These are phyloP conservation scores for Entoloma clypeatum DNA, from an alignment of 1,284 basidiomycete genomes.

Conservation along the genomic window DNA sequence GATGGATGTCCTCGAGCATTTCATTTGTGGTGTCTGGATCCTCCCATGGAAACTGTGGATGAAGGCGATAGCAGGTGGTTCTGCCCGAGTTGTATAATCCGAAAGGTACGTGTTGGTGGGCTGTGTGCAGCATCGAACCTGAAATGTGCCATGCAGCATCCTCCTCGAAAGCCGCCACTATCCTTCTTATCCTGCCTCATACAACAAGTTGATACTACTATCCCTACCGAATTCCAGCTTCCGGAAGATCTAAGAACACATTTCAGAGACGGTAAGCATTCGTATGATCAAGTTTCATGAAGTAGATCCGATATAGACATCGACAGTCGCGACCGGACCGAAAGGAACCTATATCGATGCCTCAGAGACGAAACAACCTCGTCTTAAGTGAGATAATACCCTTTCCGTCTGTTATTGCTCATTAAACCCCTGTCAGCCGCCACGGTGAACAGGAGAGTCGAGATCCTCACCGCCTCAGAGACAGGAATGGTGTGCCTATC, in stretches of 20 bases:
- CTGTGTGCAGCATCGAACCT: slow-evolving; percentile 16
- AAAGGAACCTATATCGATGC: slow-evolving; percentile 77
- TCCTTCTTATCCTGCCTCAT: slow-evolving; percentile 69
- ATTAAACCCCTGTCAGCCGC: slow-evolving; percentile 52
- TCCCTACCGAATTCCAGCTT: slow-evolving; percentile 83
- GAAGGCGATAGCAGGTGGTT: slow-evolving; percentile 89
- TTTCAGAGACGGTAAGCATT: slow-evolving; percentile 76
- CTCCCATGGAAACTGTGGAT: slow-evolving; percentile 87
- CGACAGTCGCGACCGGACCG: slow-evolving; percentile 64
- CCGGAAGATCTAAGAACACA: slow-evolving; percentile 85
- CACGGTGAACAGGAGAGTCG: slow-evolving; percentile 89
- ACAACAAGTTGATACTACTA: slow-evolving; percentile 55
- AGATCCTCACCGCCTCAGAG: slow-evolving; percentile 84
- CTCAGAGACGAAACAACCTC: slow-evolving; percentile 72
- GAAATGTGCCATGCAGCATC: slow-evolving; percentile 45
- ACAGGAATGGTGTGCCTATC: slow-evolving; percentile 78
- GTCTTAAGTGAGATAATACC: slow-evolving; percentile 65
- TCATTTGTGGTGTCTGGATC: slow-evolving; percentile 95
- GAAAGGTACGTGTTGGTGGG: slow-evolving; percentile 67
- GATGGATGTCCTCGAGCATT: slow-evolving; percentile 96
- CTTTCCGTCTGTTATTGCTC: slow-evolving; percentile 13
- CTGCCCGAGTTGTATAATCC: slow-evolving; percentile 74
- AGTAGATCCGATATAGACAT: slow-evolving; percentile 17
- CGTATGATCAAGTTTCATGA: slow-evolving; percentile 11
- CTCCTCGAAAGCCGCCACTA: slow-evolving; percentile 57